Base-by-base conservation (phyloP, 805 yeast species). In the Wickerhamomyces silvicola region DNA sequence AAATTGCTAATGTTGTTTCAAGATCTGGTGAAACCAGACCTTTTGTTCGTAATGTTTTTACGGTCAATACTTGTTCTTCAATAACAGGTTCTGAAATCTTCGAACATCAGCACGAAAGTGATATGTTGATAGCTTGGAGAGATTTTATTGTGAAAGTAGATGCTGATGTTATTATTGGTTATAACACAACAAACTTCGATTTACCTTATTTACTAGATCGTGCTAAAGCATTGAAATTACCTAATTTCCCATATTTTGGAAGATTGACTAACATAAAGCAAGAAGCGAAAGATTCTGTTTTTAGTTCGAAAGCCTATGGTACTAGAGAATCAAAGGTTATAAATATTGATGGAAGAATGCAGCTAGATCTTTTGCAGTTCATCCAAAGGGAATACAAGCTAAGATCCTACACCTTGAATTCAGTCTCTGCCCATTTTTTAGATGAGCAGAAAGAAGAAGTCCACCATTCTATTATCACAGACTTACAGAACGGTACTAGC, bases 371-470 rank as follows among this genome's bases (percentile, higher is more conserved):
- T 54, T 69, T 92, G 24, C 97, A 90, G 48, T 88, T 87, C 52
- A 75, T 86, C 41, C 96, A 88, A 56, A 76, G 98, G 55, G 99
- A 92, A 54, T 87, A 86, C 60, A 94, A 92, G 56, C 67, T 92
- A 47, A 75, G 99, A 57, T 83, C 96, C 3, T 92, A 92, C 59
- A 88, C 98, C 0, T 67, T 92, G 57, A 92, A 92, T 58, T 83
- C 97, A 0, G 99, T 92, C 0, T 84, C 95, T 5, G 94, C 97
- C 0, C 86, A 86, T 49, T 92, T 94, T 51, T 56, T 92, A 45
- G 85, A 84, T 18, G 98, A 94, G 51, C 98, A 92, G 49, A 92
- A 92, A 50, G 99, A 92, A 61, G 99, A 92, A 53, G 99, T 92
- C 9, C 97, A 88, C 40, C 96, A 90, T 55, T 85, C 97, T 4